Percentiles rank a stretch among this genome's conserved stretches.
Evolutionary conservation across 345 rosid genomes (phyloP).

Genomic region (Melaleuca alternifolia): DNA sequence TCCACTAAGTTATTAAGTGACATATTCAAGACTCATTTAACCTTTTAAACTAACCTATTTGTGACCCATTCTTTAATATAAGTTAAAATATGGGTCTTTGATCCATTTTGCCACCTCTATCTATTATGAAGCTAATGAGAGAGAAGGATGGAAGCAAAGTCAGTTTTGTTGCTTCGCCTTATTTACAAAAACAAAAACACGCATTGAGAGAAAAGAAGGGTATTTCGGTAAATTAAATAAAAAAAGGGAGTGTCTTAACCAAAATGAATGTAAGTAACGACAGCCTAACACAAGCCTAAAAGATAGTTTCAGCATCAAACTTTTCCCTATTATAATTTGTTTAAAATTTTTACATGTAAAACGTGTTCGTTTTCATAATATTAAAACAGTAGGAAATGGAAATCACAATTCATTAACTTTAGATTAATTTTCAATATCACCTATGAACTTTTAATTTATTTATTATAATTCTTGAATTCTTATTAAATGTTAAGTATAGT

Average conservation of each 20-base stretch:
- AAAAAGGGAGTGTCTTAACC: not conserved
- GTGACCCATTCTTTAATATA: no score
- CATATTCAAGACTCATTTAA: no score
- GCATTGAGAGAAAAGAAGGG: not conserved
- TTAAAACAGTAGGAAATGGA: not conserved
- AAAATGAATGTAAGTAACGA: not conserved
- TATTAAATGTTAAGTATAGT: not conserved
- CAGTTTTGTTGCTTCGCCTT: no score
- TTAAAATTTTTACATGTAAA: not conserved
- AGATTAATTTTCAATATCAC: not conserved
- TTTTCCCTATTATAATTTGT: not conserved
- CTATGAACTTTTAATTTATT: not conserved
- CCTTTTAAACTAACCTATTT: no score
- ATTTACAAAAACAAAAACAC: not conserved
- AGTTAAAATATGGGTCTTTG: no score
- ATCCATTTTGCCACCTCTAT: no score
- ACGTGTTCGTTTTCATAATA: not conserved
- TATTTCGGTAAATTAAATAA: not conserved
- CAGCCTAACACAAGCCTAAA: not conserved
- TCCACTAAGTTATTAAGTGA: no score
- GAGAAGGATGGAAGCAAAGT: no score
- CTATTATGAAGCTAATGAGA: no score
- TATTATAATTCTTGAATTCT: not conserved
- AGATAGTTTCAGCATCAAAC: not conserved
- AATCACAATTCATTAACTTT: not conserved